Evolutionary conservation across 2,329 filamentous ascomycete genomes (phyloP).

Genomic region (Tolypocladium ophioglossoides): DNA sequence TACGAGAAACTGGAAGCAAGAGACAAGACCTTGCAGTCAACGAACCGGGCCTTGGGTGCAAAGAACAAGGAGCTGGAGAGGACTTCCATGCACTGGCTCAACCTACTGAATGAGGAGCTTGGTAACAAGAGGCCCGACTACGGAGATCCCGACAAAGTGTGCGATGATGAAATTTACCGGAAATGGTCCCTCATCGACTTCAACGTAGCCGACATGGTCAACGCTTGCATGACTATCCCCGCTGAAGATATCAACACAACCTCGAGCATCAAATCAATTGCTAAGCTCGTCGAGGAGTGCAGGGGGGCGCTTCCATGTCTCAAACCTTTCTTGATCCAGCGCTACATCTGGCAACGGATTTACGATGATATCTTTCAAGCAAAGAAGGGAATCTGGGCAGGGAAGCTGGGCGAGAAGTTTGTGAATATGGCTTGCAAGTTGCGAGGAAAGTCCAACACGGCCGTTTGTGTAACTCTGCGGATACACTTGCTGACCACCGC

Average conservation of each 20-base stretch:
- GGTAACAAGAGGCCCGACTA: background rate
- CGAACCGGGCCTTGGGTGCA: no score
- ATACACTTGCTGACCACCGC: background rate
- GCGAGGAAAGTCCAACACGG: background rate
- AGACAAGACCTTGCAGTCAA: no score
- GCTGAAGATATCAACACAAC: background rate
- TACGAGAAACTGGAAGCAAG: no score
- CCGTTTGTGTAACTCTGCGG: background rate
- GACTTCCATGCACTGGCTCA: background rate
- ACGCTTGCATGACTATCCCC: background rate
- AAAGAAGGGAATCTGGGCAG: background rate
- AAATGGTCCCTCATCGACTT: background rate
- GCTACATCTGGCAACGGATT: background rate
- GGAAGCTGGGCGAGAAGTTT: background rate
- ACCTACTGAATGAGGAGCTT: background rate
- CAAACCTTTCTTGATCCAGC: background rate
- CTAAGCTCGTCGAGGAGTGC: background rate
- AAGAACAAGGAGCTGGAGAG: background rate
- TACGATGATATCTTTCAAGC: background rate
- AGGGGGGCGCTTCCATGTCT: background rate
- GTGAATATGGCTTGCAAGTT: background rate
- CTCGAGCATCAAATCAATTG: background rate
- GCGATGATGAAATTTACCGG: background rate
- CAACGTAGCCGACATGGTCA: background rate
- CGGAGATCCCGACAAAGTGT: slow-evolving; percentile 1